Evolutionary conservation across 805 yeast species (phyloP), one percentile per base, ranked within the genome.

Genomic region (Metschnikowia vanudenii): DNA sequence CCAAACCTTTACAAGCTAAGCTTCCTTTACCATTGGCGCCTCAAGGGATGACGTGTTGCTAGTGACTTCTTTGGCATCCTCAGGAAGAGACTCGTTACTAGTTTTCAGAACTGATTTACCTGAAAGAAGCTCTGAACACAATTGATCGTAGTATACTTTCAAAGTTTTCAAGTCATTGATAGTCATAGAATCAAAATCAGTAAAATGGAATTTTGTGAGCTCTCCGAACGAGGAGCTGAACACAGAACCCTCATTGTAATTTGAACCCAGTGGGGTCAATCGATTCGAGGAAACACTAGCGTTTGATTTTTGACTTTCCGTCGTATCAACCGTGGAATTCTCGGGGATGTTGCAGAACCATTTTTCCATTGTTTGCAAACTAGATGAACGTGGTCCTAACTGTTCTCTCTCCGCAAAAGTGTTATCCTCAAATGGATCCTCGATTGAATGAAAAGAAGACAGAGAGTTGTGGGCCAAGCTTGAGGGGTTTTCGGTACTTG

Each of bases 341-440:
- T 47, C 53, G 3, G 56, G 47, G 9, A 71, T 51, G 52, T 68
- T 70, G 51, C 62, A 67, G 47, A 71, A 68, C 75, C 75, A 71
- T 49, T 63, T 68, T 49, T 71, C 76, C 71, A 71, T 69, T 14
- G 71, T 60, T 47, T 71, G 76, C 18, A 68, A 46, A 51, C 75
- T 70, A 24, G 73, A 56, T 10, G 73, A 64, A 51, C 75, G 59
- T 22, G 59, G 54, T 28, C 73, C 55, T 45, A 53, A 57, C 4
- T 68, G 64, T 30, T 64, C 48, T 42, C 56, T 54, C 9, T n/a
- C 14, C n/a, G 19, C 30, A 26, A 12, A 39, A 5, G 36, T 17
- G 10, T 39, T 14, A 14, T 50, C 55, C 22, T 56, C 59, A 24
- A 44, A 45, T 3, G 56, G 53, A 13, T 63, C 64, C 14, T 63